Evolutionary conservation across 1,139 yeast species (phyloP).

Genomic region (Zhuliangozyma parablackwelliae): DNA sequence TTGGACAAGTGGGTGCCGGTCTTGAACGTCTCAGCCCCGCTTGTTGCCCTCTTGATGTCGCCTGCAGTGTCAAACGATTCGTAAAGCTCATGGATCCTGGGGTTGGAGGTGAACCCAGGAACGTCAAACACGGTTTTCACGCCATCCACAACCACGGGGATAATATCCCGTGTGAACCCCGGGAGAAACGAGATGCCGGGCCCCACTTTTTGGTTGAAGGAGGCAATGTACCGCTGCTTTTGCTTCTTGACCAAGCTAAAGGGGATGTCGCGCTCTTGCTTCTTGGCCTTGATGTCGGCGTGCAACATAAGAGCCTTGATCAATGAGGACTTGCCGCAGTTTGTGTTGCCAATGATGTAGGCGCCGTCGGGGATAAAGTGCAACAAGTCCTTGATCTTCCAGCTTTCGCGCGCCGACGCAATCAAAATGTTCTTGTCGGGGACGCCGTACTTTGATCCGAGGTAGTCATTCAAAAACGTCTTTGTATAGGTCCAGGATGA

Average conservation of each 20-base stretch:
- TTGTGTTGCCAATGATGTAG: constrained; percentile 67
- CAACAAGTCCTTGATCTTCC: constrained; percentile 44
- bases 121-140: constrained; percentile 43
- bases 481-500: constrained; percentile 33
- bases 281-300: constrained; percentile 11
- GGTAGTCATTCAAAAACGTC: constrained; percentile 42
- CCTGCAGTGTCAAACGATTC: constrained; percentile 21
- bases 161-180: constrained; percentile 50
- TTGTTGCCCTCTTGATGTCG: constrained; percentile 29
- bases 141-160: constrained; percentile 27
- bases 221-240: constrained; percentile 10
- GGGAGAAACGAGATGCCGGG: constrained; percentile 52
- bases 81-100: constrained; percentile 24
- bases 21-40: constrained; percentile 32
- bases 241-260: constrained; percentile 7
- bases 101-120: constrained; percentile 47
- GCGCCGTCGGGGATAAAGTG: constrained; percentile 35
- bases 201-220: constrained; percentile 24
- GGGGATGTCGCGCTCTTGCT: constrained; percentile 7
- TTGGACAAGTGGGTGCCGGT: constrained; percentile 31
- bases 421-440: constrained; percentile 44
- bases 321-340: constrained; percentile 72
- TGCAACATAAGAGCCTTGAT: constrained; percentile 44
- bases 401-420: constrained; percentile 46
- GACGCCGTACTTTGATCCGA: constrained; percentile 36